Evolutionary conservation across 1,139 yeast genomes (phyloP).

Genomic region (Wickerhamomyces sp.): DNA sequence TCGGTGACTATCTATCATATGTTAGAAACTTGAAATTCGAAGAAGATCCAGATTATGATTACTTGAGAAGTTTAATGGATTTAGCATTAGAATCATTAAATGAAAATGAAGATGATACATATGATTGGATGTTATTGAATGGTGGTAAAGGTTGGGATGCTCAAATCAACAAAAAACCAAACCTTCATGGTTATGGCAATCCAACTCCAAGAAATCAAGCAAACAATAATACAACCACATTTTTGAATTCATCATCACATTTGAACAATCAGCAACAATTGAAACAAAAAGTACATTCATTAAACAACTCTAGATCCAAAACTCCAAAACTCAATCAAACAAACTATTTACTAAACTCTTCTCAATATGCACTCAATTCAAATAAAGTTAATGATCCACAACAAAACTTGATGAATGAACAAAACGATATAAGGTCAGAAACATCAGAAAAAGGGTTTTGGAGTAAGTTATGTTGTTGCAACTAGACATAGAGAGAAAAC

Average conservation of each 20-base stretch:
- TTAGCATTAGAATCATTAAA: constrained; percentile 58
- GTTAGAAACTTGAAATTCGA: constrained; percentile 72
- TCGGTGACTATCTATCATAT: constrained; percentile 69
- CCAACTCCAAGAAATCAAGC: constrained; percentile 54
- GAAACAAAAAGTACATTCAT: constrained; percentile 24
- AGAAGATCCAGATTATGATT: constrained; percentile 74
- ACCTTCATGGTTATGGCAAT: constrained; percentile 74
- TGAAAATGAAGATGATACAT: constrained; percentile 57
- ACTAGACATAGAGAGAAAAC: constrained; percentile 1
- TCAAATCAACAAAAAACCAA: constrained; percentile 71
- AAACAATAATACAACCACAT: not conserved
- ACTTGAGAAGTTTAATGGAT: constrained; percentile 59
- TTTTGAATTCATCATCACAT: not conserved
- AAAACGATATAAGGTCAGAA: constrained; percentile 19
- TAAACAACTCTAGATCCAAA: constrained; percentile 23
- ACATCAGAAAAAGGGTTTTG: constrained; percentile 21
- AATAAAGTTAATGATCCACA: constrained; percentile 21
- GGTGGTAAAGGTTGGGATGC: constrained; percentile 85
- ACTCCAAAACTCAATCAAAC: constrained; percentile 20
- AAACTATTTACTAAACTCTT: constrained; percentile 20
- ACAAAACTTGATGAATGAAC: constrained; percentile 20
- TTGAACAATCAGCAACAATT: constrained; percentile 8
- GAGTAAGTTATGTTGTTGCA: constrained; percentile 23
- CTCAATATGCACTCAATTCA: constrained; percentile 21
- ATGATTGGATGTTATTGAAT: constrained; percentile 82